Conservation (phyloP, 2,329 filamentous ascomycete species). For the Aspergillus sp. region DNA sequence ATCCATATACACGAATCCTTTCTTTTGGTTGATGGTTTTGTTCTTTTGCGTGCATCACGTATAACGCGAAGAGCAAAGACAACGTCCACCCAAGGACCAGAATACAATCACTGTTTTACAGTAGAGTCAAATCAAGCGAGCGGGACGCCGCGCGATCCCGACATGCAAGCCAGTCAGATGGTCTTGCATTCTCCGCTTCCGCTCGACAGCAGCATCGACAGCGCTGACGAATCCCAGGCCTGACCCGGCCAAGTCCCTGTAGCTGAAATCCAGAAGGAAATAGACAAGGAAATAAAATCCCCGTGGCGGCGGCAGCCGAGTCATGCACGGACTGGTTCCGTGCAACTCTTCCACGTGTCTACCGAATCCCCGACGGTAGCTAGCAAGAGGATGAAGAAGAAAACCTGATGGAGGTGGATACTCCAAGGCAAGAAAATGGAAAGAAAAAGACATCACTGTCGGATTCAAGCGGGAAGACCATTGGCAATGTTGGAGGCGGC, state of each 20-base stretch:
- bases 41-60: no score
- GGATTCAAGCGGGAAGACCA: slow-evolving; percentile 32
- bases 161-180: background rate
- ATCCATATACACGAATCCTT: background rate
- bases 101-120: slow-evolving; percentile 3
- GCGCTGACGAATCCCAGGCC: no score
- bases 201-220: no score
- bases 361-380: no score
- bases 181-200: background rate
- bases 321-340: no score
- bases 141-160: background rate
- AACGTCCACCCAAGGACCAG: background rate
- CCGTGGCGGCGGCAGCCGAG: no score
- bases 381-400: background rate
- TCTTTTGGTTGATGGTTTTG: no score
- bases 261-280: background rate
- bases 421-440: background rate
- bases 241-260: no score
- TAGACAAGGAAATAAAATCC: background rate
- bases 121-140: background rate
- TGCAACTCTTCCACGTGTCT: no score
- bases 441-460: background rate
- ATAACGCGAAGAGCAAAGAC: background rate
- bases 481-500: slow-evolving; percentile 34
- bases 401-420: background rate